A percentile compares a stretch with the other conserved stretches of the same genome.
phyloP scores from a whole-genome alignment of 768 basidiomycete genomes.

The Mycena venus region DNA sequence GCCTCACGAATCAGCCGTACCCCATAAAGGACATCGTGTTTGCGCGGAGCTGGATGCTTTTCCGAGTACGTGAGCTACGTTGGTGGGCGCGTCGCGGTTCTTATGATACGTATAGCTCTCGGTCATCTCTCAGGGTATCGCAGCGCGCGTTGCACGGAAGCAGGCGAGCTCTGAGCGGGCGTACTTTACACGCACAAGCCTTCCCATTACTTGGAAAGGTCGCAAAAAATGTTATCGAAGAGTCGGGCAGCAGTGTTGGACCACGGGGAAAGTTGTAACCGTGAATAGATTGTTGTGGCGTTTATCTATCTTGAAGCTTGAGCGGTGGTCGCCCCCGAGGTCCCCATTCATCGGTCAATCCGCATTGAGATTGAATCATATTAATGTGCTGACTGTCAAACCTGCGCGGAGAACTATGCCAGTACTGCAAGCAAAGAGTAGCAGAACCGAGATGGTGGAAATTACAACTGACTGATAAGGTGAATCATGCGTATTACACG shows the following conservation, averaged over 20 bases:
- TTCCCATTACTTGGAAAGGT: conserved; percentile 77
- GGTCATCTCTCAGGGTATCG: conserved; percentile 91
- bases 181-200: conserved; percentile 49
- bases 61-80: conserved; percentile 66
- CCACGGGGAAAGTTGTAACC: conserved; percentile 10
- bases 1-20: conserved; percentile 72
- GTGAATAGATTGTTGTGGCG: not conserved
- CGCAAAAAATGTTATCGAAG: conserved; percentile 71
- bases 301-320: not conserved
- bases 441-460: too few species aligned
- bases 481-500: too few species aligned
- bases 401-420: too few species aligned
- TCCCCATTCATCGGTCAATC: too few species aligned
- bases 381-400: too few species aligned
- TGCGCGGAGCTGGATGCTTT: conserved; percentile 88
- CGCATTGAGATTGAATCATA: too few species aligned
- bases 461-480: too few species aligned
- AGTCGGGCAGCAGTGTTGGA: conserved; percentile 55
- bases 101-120: conserved; percentile 68
- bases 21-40: conserved; percentile 87
- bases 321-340: conserved; percentile 38
- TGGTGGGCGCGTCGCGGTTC: too few species aligned
- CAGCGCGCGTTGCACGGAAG: conserved; percentile 85
- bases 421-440: too few species aligned
- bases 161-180: conserved; percentile 93